phyloP scores from a whole-genome alignment of 441 rosid species.

The Eruca vesicaria region DNA sequence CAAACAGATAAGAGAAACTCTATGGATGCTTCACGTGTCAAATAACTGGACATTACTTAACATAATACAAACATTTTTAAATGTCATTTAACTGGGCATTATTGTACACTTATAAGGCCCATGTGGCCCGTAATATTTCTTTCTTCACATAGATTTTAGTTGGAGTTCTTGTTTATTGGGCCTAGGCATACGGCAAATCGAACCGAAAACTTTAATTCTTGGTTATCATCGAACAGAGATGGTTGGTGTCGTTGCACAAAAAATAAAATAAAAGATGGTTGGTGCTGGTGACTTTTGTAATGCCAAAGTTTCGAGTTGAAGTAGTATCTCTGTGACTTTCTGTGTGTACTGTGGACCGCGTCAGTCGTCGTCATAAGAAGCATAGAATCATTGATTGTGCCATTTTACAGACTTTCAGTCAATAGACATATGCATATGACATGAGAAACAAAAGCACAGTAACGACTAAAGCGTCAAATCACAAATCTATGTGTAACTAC shows the following conservation, averaged over 20 bases:
- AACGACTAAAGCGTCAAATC: not conserved
- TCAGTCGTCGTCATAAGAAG: not conserved
- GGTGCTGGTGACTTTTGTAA: not conserved
- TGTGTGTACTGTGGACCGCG: not conserved
- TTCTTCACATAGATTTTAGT: not conserved
- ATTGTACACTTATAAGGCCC: not conserved
- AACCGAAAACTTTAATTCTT: not conserved
- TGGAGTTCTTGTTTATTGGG: not conserved
- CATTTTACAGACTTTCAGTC: not conserved
- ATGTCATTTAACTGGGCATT: not conserved
- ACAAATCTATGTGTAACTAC: not conserved
- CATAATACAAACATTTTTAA: not conserved
- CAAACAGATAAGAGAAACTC: slow-evolving; percentile 31
- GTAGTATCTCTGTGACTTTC: not conserved
- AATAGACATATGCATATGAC: not conserved
- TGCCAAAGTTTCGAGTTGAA: not conserved
- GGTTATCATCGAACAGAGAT: not conserved
- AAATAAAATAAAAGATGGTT: too few relatives aligned
- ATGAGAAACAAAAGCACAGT: not conserved
- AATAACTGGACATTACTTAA: not conserved
- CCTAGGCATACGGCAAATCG: not conserved
- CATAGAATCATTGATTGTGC: not conserved
- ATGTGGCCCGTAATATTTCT: not conserved
- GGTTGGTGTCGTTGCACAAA: too few relatives aligned
- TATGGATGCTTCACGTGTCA: slow-evolving; percentile 19